Percentiles rank a stretch among this genome's conserved stretches.
These are phyloP conservation scores for Saccharum officinarum DNA, from an alignment of 176 grass and related monocot genomes.

Conservation along the genomic window DNA sequence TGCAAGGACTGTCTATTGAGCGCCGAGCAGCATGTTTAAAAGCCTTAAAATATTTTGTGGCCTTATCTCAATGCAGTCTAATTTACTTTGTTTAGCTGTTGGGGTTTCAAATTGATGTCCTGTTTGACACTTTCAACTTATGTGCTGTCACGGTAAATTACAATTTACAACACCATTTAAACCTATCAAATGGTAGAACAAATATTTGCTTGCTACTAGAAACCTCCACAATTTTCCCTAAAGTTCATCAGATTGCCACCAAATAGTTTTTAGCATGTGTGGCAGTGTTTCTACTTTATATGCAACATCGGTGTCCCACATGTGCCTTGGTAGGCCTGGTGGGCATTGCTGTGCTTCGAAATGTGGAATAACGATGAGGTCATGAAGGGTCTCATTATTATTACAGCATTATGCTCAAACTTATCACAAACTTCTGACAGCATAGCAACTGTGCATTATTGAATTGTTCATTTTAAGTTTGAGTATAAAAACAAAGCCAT, in stretches of 20 bases:
- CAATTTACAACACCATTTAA: background rate
- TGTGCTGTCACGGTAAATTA: background rate
- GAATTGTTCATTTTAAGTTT: background rate
- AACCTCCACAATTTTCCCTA: background rate
- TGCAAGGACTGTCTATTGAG: background rate
- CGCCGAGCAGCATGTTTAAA: background rate
- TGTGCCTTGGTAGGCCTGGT: conserved; percentile 25
- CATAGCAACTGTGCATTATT: background rate
- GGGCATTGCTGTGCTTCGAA: conserved; percentile 47
- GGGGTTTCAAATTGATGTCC: background rate
- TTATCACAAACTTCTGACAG: background rate
- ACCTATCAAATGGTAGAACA: background rate
- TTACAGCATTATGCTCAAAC: background rate
- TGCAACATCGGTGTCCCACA: conserved; percentile 60
- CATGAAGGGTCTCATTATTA: background rate
- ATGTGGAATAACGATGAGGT: conserved; percentile 38
- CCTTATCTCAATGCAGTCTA: background rate
- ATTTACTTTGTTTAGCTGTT: background rate
- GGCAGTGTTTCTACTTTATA: conserved; percentile 67
- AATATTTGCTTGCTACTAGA: background rate
- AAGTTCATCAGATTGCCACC: background rate
- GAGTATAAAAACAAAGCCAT: background rate
- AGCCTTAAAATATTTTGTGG: background rate
- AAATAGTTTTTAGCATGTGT: background rate
- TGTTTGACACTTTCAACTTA: background rate